Percentiles rank a stretch among this genome's conserved stretches.
These are phyloP conservation scores for Colletotrichum sp. DNA, from an alignment of 2,329 filamentous ascomycete species.

Conservation along the genomic window DNA sequence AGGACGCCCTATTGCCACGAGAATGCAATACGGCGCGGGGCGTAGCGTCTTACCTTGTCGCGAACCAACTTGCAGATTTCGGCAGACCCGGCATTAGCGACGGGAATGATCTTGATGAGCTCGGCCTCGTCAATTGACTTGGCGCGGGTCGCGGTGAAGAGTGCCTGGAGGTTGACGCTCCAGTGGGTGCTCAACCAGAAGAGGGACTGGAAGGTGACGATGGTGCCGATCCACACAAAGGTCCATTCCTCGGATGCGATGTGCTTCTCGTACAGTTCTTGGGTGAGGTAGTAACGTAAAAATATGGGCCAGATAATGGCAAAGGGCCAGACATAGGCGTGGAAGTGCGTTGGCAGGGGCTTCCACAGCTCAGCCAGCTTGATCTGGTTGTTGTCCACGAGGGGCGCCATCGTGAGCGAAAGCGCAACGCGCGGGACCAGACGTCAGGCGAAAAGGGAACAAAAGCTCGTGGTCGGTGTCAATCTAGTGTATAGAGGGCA, in stretches of 20 bases:
- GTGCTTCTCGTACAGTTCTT: constrained; percentile 86
- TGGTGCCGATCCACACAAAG: constrained; percentile 89
- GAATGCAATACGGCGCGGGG: not conserved
- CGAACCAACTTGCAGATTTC: constrained; percentile 85
- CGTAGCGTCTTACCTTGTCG: constrained; percentile 56
- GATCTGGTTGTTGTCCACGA: constrained; percentile 93
- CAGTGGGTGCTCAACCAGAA: constrained; percentile 97
- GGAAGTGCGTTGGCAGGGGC: constrained; percentile 79
- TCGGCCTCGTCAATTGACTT: constrained; percentile 74
- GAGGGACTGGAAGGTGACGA: constrained; percentile 86
- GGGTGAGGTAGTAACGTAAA: constrained; percentile 83
- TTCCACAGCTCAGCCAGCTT: constrained; percentile 86
- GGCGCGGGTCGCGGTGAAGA: constrained; percentile 80
- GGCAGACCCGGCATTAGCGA: constrained; percentile 85
- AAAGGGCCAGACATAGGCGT: constrained; percentile 94
- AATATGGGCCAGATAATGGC: constrained; percentile 91
- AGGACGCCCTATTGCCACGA: not conserved
- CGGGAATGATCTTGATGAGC: constrained; percentile 91
- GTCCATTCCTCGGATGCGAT: constrained; percentile 98
- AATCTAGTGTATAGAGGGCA: not conserved
- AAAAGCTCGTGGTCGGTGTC: not conserved
- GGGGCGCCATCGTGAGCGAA: constrained; percentile 65
- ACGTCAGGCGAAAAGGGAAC: not conserved
- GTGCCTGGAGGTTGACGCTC: constrained; percentile 85
- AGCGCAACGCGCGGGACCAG: not conserved